phyloP scores from a whole-genome alignment of 768 basidiomycete genomes.

The Naematelia encephala region DNA sequence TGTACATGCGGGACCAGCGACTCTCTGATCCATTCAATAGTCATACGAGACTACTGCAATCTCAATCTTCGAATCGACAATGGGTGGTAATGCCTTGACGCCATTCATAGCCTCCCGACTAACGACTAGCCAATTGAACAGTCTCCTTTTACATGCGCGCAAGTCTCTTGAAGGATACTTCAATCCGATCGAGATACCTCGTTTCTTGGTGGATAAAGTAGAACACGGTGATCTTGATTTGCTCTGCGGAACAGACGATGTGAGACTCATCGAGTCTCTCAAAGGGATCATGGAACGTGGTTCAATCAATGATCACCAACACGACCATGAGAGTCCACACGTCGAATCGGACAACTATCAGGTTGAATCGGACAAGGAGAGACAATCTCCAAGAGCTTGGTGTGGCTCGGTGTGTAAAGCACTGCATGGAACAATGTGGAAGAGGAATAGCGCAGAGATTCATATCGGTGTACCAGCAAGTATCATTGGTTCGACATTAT shows the following conservation, averaged over 20 bases:
- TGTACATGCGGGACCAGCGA: no score
- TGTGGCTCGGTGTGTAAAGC: not conserved
- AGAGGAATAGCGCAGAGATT: not conserved
- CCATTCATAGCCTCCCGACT: constrained; percentile 18
- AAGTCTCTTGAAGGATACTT: constrained; percentile 5
- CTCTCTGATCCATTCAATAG: no score
- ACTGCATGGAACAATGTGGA: not conserved
- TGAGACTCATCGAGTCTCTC: not conserved
- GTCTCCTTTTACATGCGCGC: constrained; percentile 10
- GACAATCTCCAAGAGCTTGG: not conserved
- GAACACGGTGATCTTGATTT: constrained; percentile 39
- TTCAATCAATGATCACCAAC: not conserved
- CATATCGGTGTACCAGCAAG: not conserved
- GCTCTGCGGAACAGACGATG: constrained; percentile 14
- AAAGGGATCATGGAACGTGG: constrained; percentile 2
- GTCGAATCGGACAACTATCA: not conserved
- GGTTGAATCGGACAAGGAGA: not conserved
- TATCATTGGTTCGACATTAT: not conserved
- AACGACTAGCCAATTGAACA: constrained; percentile 13
- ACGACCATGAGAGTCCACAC: not conserved
- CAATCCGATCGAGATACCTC: not conserved
- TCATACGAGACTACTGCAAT: no score
- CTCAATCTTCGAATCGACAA: no score
- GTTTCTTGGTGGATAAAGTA: constrained; percentile 15
- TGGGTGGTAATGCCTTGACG: constrained; percentile 37